Evolutionary conservation across 257 asterid genomes (phyloP).

Genomic region (Solanum medicagineum): DNA sequence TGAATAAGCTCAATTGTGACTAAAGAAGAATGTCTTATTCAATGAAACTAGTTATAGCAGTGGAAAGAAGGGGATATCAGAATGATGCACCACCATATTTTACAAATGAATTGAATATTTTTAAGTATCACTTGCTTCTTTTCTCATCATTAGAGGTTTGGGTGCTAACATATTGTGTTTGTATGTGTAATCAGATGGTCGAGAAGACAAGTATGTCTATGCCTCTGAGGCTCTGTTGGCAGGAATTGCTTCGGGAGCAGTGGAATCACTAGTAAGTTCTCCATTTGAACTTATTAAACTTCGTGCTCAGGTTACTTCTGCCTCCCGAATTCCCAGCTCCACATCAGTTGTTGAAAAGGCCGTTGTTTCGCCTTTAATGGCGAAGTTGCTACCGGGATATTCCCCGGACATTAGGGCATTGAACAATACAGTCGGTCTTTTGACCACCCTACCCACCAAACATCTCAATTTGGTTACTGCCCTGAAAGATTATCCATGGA

Average conservation of each 20-base stretch:
- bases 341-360: slow-evolving; percentile 29
- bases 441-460: slow-evolving; percentile 56
- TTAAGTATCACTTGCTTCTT: not conserved
- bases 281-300: slow-evolving; percentile 79
- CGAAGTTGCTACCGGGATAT: slow-evolving; percentile 58
- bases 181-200: slow-evolving; percentile 48
- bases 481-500: slow-evolving; percentile 90
- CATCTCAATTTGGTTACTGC: slow-evolving; percentile 41
- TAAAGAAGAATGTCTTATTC: not conserved
- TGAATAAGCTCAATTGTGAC: not conserved
- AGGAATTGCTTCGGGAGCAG: slow-evolving; percentile 72
- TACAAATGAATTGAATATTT: not conserved
- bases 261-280: slow-evolving; percentile 28
- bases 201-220: slow-evolving; percentile 20
- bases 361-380: slow-evolving; percentile 33
- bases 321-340: slow-evolving; percentile 34
- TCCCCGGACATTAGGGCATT: slow-evolving; percentile 44
- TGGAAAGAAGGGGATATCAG: not conserved
- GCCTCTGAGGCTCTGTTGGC: slow-evolving; percentile 78
- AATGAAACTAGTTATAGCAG: not conserved
- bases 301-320: slow-evolving; percentile 90
- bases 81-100: not conserved
- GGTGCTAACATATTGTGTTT: not conserved
- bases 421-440: slow-evolving; percentile 48
- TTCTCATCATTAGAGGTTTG: not conserved